Evolutionary conservation across 2,329 filamentous ascomycete genomes (phyloP).

Genomic region (Trichoderma sp.): DNA sequence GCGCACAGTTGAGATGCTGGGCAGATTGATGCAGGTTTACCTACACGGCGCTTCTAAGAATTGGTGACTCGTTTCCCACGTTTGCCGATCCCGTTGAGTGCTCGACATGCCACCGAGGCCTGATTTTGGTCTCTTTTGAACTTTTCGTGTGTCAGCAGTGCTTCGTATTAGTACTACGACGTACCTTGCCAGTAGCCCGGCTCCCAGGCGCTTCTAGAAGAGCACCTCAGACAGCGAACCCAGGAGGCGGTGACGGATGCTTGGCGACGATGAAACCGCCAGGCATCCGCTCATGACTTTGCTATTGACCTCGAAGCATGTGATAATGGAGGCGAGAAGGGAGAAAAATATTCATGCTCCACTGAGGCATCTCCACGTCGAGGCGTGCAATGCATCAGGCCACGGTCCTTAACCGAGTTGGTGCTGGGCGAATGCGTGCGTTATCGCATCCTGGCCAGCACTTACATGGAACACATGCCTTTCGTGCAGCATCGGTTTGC

Average conservation of each 20-base stretch:
- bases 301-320: conserved; percentile 13
- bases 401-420: conserved; percentile 6
- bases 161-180: neutral
- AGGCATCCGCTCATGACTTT: neutral
- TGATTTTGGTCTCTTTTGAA: neutral
- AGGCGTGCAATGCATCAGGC: conserved; percentile 17
- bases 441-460: conserved; percentile 15
- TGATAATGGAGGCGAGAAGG: conserved; percentile 18
- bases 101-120: conserved; percentile 51
- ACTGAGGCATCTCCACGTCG: conserved; percentile 21
- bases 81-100: conserved; percentile 67
- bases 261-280: neutral
- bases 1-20: conserved; percentile 61
- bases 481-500: neutral
- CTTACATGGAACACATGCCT: neutral
- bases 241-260: neutral
- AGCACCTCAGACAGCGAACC: neutral
- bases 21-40: conserved; percentile 53
- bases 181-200: neutral
- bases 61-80: conserved; percentile 58
- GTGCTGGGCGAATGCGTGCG: conserved; percentile 11
- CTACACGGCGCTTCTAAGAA: conserved; percentile 63
- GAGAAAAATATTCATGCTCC: conserved; percentile 10
- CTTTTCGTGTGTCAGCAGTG: neutral
- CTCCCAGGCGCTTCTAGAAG: neutral